Base-by-base conservation (phyloP, 2,329 filamentous ascomycete species). In the Teratosphaeria zuluensis region DNA sequence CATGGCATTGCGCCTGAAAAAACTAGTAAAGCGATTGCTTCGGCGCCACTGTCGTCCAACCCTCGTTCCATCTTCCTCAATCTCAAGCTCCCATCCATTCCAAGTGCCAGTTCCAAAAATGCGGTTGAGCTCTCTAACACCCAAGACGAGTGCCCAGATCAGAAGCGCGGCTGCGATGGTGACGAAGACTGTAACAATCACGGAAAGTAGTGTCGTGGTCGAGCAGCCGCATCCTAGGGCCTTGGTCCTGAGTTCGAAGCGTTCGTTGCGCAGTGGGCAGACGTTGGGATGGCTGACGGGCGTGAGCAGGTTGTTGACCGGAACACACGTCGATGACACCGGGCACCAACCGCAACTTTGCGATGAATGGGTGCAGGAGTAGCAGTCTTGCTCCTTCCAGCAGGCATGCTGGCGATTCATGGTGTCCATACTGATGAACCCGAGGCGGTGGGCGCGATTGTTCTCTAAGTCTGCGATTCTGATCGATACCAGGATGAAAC, bases 181-280 rank as follows among this genome's bases (percentile, higher is more conserved):
- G 31, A 68, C 71, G 38, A 76, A 69, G 51, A 78, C 72, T 1
- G 77, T 76, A 7, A 76, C 69, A 19, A 78, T 63, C 4, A 75
- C 69, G 42, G 74, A 75, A 35, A 79, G 65, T 30, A 78, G 71
- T 0, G 76, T 78, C 7, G 75, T 75, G 6, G 76, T 78, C 0
- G 76, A 78, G 54, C 76, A 76, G 56, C 74, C 72, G 61, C 77
- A 79, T 21, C 77, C 77, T 0, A 78, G 64, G 5, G 75, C 69
- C 19, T 67, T 66, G 9, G 76, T 78, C 2, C 77, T 72, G 6
- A 79, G 68, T 60, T 79, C 77, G 59, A 74, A 79, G 55, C 76
- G 71, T 65, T 78, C 77, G 57, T 73, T 72, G 48, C 72, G 70
- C 7, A 73, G 62, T 3, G 70, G 70, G 56, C 70, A 73, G 30